Evolutionary conservation across 306 rosid genomes (phyloP).

Genomic region (Malus domestica): ASM211411v1 NC_041805.1:33725501-33726000

Average conservation of each 20-base stretch:
- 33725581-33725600: too few species aligned
- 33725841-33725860: slow-evolving; percentile 99
- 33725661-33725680: slow-evolving; percentile 72
- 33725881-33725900: slow-evolving; percentile 95
- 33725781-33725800: slow-evolving; percentile 89
- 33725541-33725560: too few species aligned
- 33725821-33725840: slow-evolving; percentile 93
- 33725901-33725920: slow-evolving; percentile 95
- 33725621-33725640: too few species aligned
- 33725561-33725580: too few species aligned
- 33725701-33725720: slow-evolving; percentile 98
- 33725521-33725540: too few species aligned
- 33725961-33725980: slow-evolving; percentile 87
- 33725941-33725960: slow-evolving; percentile 84
- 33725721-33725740: slow-evolving; percentile 92
- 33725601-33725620: too few species aligned
- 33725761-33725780: slow-evolving; percentile 95
- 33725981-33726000: slow-evolving; percentile 90
- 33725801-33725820: slow-evolving; percentile 79
- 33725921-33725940: slow-evolving; percentile 90
- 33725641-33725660: slow-evolving; percentile 82
- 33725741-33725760: slow-evolving; percentile 95
- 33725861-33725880: slow-evolving; percentile 98
- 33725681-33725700: slow-evolving; percentile 84
- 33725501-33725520: too few species aligned